Percentiles rank a stretch among this genome's conserved stretches.
These are phyloP conservation scores for Aspergillus calidoustus DNA, from an alignment of 2,329 filamentous ascomycete genomes.

Conservation along the genomic window DNA sequence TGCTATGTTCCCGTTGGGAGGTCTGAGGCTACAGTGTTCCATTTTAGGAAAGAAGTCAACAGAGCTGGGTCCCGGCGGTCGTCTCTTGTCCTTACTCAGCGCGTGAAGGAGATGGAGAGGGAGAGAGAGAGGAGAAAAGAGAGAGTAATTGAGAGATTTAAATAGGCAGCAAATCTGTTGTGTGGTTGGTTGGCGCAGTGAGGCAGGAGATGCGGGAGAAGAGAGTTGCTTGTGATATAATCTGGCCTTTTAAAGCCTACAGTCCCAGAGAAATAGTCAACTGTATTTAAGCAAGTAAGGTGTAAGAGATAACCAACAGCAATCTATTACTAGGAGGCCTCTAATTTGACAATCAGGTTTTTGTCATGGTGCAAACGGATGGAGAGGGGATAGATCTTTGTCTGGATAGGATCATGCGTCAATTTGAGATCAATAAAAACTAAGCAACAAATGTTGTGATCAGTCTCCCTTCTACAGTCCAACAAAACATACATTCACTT, in stretches of 20 bases:
- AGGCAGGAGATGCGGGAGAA: neutral
- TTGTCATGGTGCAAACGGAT: neutral
- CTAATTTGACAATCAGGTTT: neutral
- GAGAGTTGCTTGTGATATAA: neutral
- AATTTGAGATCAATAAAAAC: neutral
- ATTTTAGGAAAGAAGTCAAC: slow-evolving; percentile 20
- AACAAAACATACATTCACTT: neutral
- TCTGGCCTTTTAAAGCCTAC: neutral
- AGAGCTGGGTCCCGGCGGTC: neutral
- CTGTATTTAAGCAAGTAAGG: neutral
- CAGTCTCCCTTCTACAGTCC: slow-evolving; percentile 1
- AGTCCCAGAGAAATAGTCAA: neutral
- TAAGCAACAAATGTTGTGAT: neutral
- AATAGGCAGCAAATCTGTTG: neutral
- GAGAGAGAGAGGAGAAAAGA: neutral
- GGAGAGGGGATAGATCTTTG: neutral
- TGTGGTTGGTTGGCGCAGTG: neutral
- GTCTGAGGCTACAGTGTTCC: slow-evolving; percentile 17
- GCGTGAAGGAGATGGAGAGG: neutral
- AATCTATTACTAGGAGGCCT: neutral
- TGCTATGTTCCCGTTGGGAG: neutral
- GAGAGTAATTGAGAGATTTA: neutral
- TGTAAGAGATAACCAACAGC: neutral
- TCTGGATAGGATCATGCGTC: neutral
- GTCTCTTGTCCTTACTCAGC: neutral